A percentile compares a stretch with the other conserved stretches of the same genome.
phyloP scores from a whole-genome alignment of 352 stramenopile species.

The Phytophthora brassicae region DNA sequence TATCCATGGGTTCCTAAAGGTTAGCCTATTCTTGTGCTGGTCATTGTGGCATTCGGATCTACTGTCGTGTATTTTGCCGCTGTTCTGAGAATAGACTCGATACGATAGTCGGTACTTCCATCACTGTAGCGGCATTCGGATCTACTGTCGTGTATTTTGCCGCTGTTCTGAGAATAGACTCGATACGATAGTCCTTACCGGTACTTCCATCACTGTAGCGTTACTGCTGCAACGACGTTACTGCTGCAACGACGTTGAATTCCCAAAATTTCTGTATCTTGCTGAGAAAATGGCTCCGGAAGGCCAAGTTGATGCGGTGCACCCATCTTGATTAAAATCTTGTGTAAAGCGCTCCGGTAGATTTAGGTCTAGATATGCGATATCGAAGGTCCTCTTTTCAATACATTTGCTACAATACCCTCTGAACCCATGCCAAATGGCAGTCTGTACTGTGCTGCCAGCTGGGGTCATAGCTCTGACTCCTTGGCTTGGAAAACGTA shows the following conservation, averaged over 20 bases:
- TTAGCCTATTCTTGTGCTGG: not conserved
- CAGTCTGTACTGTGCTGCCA: not conserved
- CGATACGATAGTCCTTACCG: too few species aligned
- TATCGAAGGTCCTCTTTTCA: not conserved
- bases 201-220: too few species aligned
- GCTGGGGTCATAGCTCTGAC: conserved; percentile 10
- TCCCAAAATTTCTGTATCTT: too few species aligned
- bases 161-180: too few species aligned
- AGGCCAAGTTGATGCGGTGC: not conserved
- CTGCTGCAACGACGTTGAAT: too few species aligned
- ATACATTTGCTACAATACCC: not conserved
- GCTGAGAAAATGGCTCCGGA: too few species aligned
- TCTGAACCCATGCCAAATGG: not conserved
- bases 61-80: not conserved
- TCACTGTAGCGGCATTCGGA: not conserved
- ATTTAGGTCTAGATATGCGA: not conserved
- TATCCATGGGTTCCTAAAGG: conserved; percentile 9
- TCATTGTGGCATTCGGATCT: not conserved
- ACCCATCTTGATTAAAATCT: not conserved
- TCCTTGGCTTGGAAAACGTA: conserved; percentile 13
- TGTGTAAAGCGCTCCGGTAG: too few species aligned
- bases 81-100: too few species aligned
- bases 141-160: not conserved
- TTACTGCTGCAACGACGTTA: too few species aligned
- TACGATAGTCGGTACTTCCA: too few species aligned